Base-by-base conservation (phyloP, 495 filamentous ascomycete species). In the Penicillium bialowiezense region DNA sequence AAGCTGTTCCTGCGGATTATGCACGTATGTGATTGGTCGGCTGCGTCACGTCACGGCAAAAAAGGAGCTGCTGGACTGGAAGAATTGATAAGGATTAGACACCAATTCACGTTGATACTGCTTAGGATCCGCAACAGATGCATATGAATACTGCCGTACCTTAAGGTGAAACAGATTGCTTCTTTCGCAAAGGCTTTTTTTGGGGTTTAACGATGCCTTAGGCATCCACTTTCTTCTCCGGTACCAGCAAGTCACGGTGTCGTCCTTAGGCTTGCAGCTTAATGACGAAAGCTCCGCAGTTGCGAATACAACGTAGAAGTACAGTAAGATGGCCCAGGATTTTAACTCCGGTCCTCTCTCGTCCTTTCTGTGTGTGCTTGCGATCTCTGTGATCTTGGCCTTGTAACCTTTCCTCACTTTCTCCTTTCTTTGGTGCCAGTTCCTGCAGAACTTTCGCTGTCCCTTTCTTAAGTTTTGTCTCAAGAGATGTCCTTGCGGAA, bases 381-480 rank as follows among this genome's bases (percentile, higher is more conserved):
- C 23, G 23, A 8, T 26, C 4, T 40, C 48, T 38, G 24, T 47
- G 43, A 43, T 45, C 37, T 47, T 47, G 51, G 50, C 51, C 48
- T 52, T 55, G 49, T 35, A 44, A 55, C 55, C 44, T 60, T 52
- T 47, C 48, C 41, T 51, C 34, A 23, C 35, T 28, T 31, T 42
- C 15, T 28, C 47, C 39, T 53, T 50, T 43, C 48, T 48, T 46
- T 23, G 36, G n/a, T 36, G 23, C 43, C 52, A 45, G 45, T 24
- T 50, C 43, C 44, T 44, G 50, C 33, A 54, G 46, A 42, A 21
- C 36, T 33, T 52, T 29, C 44, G 23, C 56, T 38, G 48, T 44
- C 33, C 51, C 52, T 46, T 54, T 48, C 52, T 61, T 70, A 59
- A 64, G 54, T 53, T 54, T 65, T 59, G 44, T 51, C 24, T 57